Conservation (phyloP, 345 rosid species). For the Hibiscus tridactylites region DNA sequence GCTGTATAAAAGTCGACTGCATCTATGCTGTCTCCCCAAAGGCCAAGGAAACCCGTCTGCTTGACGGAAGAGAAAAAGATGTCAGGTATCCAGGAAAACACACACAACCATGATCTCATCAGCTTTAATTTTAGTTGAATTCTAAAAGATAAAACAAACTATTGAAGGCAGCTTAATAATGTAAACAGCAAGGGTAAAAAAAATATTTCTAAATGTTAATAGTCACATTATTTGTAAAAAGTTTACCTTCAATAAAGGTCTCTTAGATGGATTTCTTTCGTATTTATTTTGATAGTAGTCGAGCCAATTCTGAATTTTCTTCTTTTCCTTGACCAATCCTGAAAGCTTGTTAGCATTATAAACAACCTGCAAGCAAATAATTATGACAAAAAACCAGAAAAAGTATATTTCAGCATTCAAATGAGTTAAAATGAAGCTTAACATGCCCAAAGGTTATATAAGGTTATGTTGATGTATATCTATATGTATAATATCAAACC, state of each 20-base stretch:
- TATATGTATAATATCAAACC: conserved; percentile 3
- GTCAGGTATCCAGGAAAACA: conserved; percentile 6
- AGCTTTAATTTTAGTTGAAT: neutral
- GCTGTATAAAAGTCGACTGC: conserved; percentile 59
- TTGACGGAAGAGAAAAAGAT: conserved; percentile 9
- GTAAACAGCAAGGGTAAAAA: neutral
- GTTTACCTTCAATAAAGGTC: conserved; percentile 54
- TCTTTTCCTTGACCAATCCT: conserved; percentile 50
- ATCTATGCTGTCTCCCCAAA: conserved; percentile 60
- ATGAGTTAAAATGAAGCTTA: neutral
- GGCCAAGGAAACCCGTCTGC: conserved; percentile 71
- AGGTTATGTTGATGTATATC: neutral
- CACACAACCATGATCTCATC: neutral
- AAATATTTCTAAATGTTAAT: neutral
- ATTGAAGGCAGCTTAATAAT: neutral
- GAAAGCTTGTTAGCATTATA: conserved; percentile 66
- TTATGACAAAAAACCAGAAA: neutral
- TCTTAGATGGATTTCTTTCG: conserved; percentile 47
- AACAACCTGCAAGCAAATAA: conserved; percentile 51
- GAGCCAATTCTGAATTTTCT: conserved; percentile 70
- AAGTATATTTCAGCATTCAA: neutral
- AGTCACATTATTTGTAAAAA: neutral
- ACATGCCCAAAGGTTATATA: neutral
- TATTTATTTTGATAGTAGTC: conserved; percentile 73
- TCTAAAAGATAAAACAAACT: neutral